phyloP scores from a whole-genome alignment of 345 rosid genomes.

The Lagerstroemia speciosa region DNA sequence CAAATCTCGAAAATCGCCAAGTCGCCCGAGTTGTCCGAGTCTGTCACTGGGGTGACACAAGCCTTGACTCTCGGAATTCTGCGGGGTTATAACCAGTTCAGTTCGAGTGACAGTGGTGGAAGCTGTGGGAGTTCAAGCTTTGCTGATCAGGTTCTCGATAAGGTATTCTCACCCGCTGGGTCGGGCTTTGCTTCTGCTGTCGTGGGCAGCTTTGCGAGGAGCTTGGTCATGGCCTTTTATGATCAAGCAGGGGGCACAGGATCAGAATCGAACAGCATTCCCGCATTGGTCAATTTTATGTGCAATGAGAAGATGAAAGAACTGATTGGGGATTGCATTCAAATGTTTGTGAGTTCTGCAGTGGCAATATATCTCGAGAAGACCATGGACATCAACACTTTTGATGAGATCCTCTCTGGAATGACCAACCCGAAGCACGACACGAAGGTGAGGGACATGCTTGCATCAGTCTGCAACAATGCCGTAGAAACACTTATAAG shows the following conservation, averaged over 20 bases:
- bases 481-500: constrained; percentile 62
- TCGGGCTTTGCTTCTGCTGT: constrained; percentile 68
- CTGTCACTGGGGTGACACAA: constrained; percentile 33
- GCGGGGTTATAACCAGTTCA: constrained; percentile 29
- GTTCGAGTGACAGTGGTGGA: constrained; percentile 12
- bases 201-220: constrained; percentile 77
- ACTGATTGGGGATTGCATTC: constrained; percentile 63
- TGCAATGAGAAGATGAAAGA: constrained; percentile 35
- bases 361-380: constrained; percentile 76
- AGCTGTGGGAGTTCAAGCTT: constrained; percentile 27
- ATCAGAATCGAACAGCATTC: constrained; percentile 9
- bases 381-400: constrained; percentile 51
- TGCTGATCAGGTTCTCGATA: constrained; percentile 46
- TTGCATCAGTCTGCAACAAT: constrained; percentile 46
- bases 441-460: constrained; percentile 33
- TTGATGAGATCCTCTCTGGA: constrained; percentile 57
- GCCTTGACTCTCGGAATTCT: constrained; percentile 46
- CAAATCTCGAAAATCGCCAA: constrained; percentile 54
- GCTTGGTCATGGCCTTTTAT: constrained; percentile 42
- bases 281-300: constrained; percentile 36
- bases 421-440: constrained; percentile 68
- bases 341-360: constrained; percentile 64
- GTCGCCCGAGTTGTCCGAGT: constrained; percentile 49
- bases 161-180: constrained; percentile 53
- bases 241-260: constrained; percentile 5